A percentile compares a stretch with the other conserved stretches of the same genome.
These are phyloP conservation scores for Begonia peltatifolia DNA, from an alignment of 306 rosid genomes.

Conservation along the genomic window DNA sequence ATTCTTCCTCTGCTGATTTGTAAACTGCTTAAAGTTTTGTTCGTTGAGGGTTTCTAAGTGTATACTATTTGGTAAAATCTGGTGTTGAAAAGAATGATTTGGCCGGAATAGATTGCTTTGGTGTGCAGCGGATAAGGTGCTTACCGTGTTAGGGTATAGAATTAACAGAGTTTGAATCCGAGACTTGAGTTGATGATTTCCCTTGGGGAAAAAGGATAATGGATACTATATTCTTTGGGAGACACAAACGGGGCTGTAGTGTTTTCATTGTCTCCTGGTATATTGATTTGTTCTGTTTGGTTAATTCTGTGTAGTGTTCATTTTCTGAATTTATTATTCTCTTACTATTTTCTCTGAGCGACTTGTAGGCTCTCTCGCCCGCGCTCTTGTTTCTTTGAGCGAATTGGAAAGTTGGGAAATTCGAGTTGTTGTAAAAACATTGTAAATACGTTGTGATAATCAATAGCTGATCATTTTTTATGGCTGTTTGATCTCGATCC, in stretches of 20 bases:
- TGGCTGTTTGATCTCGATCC: conserved; percentile 18
- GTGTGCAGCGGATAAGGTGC: conserved; percentile 13
- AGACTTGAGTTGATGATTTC: no score
- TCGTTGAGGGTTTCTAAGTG: conserved; percentile 18
- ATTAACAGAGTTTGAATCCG: conserved; percentile 1
- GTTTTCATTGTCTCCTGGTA: conserved; percentile 43
- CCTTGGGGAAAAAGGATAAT: no score
- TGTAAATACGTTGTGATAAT: conserved; percentile 57
- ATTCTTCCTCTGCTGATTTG: no score
- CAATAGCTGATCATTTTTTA: conserved; percentile 40
- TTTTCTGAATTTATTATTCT: conserved; percentile 11
- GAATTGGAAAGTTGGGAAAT: conserved; percentile 13
- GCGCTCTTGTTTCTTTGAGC: conserved; percentile 24
- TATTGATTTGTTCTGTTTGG: conserved; percentile 40
- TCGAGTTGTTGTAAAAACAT: conserved; percentile 32
- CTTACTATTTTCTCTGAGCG: neutral
- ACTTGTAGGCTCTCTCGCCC: conserved; percentile 6
- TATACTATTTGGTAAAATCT: conserved; percentile 18
- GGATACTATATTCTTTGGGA: conserved; percentile 61
- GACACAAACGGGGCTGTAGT: conserved; percentile 21
- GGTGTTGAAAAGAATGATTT: conserved; percentile 21
- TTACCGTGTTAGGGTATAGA: conserved; percentile 15
- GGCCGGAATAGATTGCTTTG: conserved; percentile 6
- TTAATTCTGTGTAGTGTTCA: conserved; percentile 29
- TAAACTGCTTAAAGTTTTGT: conserved; percentile 15